Percentiles rank a stretch among this genome's conserved stretches.
These are phyloP conservation scores for Metarhizium anisopliae DNA, from an alignment of 2,329 filamentous ascomycete species.

Conservation along the genomic window DNA sequence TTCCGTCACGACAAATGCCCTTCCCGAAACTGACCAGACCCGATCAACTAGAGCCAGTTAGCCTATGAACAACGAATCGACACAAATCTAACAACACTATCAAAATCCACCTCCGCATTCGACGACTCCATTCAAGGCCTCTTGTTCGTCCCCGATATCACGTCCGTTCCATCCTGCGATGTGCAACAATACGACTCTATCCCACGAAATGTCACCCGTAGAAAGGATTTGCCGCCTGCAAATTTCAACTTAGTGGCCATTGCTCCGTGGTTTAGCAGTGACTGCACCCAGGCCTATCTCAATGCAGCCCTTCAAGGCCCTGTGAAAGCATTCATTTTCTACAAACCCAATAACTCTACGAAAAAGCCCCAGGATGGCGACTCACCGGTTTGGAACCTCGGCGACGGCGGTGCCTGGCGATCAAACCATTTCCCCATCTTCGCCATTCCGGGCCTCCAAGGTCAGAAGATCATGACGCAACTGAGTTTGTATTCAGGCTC, in stretches of 20 bases:
- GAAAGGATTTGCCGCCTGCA: conserved; percentile 55
- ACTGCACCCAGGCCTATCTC: conserved; percentile 69
- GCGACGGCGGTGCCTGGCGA: conserved; percentile 65
- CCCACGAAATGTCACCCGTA: conserved; percentile 65
- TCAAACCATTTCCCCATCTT: conserved; percentile 68
- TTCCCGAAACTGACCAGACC: background rate
- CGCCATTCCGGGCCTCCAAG: conserved; percentile 62
- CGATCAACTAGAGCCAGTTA: conserved; percentile 28
- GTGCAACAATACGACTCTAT: conserved; percentile 56
- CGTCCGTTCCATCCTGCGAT: conserved; percentile 49
- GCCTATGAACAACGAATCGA: conserved; percentile 42
- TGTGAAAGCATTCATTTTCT: conserved; percentile 56
- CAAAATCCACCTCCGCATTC: conserved; percentile 52
- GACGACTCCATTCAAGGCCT: conserved; percentile 65
- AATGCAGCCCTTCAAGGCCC: conserved; percentile 47
- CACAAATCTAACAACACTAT: conserved; percentile 66
- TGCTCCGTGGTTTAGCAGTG: conserved; percentile 72
- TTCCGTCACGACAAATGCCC: background rate
- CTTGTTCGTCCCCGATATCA: conserved; percentile 73
- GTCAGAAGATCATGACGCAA: conserved; percentile 59
- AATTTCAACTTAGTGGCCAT: conserved; percentile 72
- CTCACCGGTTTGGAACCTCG: conserved; percentile 60
- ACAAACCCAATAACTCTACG: conserved; percentile 46
- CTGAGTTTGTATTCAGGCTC: conserved; percentile 72
- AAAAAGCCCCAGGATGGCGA: conserved; percentile 56